Evolutionary conservation across 177 flowering plant species (phyloP).

Genomic region (Tripterygium wilfordii): DNA sequence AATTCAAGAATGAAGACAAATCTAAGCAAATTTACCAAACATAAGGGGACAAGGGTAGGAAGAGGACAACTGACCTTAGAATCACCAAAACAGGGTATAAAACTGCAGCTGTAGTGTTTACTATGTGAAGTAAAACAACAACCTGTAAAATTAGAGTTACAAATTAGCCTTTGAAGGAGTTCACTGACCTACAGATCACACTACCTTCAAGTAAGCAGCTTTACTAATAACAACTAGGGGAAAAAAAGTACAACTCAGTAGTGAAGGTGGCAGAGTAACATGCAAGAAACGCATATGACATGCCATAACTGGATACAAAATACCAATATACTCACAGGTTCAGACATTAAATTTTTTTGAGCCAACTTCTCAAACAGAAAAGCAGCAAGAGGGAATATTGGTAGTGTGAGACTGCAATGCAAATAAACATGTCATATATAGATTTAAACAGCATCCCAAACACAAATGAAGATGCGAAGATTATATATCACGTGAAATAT

Average conservation of each 20-base stretch:
- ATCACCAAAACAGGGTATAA: slow-evolving; percentile 71
- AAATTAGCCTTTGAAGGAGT: background rate
- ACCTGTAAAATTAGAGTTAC: slow-evolving; percentile 41
- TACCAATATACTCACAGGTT: slow-evolving; percentile 43
- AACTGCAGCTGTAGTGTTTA: slow-evolving; percentile 48
- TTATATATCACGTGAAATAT: background rate
- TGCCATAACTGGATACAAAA: no score
- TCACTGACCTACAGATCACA: background rate
- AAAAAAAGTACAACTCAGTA: no score
- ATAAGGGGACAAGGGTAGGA: no score
- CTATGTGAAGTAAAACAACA: slow-evolving; percentile 45
- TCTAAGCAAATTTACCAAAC: background rate
- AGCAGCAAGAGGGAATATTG: slow-evolving; percentile 67
- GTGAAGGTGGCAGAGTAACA: no score
- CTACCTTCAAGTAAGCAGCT: no score
- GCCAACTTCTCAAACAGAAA: slow-evolving; percentile 74
- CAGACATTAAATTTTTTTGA: slow-evolving; percentile 44
- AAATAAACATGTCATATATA: slow-evolving; percentile 1
- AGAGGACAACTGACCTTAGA: slow-evolving; percentile 41
- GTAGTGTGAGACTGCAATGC: slow-evolving; percentile 64
- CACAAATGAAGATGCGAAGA: background rate
- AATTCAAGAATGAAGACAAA: background rate
- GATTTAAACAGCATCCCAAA: background rate
- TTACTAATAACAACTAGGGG: no score
- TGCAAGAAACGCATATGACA: no score